Evolutionary conservation across 2,329 filamentous ascomycete species (phyloP), one percentile per base, ranked within the genome.

Genomic region (Scolecobasidium constrictum): DNA sequence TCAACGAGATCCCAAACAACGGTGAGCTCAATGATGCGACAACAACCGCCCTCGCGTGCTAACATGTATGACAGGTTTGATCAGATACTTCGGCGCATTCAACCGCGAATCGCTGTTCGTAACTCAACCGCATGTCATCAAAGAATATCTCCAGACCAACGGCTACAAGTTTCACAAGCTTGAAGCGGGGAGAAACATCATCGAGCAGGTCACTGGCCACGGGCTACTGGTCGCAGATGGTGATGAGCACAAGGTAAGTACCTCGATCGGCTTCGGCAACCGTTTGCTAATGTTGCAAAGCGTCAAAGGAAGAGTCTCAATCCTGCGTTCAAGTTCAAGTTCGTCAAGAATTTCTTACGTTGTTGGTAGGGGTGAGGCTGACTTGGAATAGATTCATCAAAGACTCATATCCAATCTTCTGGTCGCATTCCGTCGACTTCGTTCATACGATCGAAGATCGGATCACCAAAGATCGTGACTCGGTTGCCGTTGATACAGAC

Each of bases 351-450:
- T n/a, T n/a, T n/a, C n/a, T n/a, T n/a, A n/a, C n/a, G n/a, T n/a
- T n/a, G n/a, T n/a, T n/a, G n/a, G n/a, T n/a, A n/a, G n/a, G n/a
- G n/a, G n/a, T n/a, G n/a, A n/a, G n/a, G n/a, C n/a, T n/a, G n/a
- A n/a, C n/a, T n/a, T n/a, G n/a, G n/a, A n/a, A n/a, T n/a, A 75
- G 86, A 17, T 84, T 93, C 53, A 69, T 94, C 57, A 93, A 93
- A 56, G 75, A 90, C 46, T 65, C 94, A 12, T 92, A 93, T 52
- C 81, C 86, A 0, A 65, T 83, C 4, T 94, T 95, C 60, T 94
- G 86, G 86, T 53, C 63, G 16, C 94, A 93, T 62, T 74, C 81
- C 1, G 61, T 72, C 6, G 80, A 90, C 56, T 74, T 80, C 51
- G 76, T 79, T 4, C 61, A 73, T 16, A 71, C 72, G 39, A 79